phyloP scores from a whole-genome alignment of 2,329 filamentous ascomycete species.

The Aaosphaeria arxii region DNA sequence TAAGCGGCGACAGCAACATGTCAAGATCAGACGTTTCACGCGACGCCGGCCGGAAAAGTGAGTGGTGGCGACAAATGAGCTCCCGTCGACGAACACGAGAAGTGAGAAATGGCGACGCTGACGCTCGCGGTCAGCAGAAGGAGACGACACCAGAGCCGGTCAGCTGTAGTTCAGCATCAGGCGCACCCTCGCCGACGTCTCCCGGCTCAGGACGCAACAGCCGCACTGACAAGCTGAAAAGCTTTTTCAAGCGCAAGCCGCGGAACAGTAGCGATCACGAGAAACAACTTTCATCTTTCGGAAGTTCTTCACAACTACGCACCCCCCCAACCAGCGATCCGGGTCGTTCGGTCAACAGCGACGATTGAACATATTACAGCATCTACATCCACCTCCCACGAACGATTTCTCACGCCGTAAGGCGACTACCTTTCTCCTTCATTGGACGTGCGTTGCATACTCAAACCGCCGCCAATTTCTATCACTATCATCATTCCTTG shows the following conservation, averaged over 20 bases:
- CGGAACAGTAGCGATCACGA: conserved; percentile 25
- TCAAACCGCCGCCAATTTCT: not conserved
- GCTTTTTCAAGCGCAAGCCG: conserved; percentile 35
- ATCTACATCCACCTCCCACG: not conserved
- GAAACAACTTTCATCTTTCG: conserved; percentile 33
- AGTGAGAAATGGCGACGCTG: conserved; percentile 26
- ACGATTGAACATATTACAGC: conserved; percentile 23
- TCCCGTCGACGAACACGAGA: conserved; percentile 25
- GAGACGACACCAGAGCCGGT: conserved; percentile 22
- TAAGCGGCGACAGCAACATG: conserved; percentile 26
- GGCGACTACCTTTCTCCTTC: not conserved
- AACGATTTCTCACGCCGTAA: too few species aligned
- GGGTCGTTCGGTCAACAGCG: conserved; percentile 31
- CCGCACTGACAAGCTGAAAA: conserved; percentile 32
- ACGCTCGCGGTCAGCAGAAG: conserved; percentile 19
- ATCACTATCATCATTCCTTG: not conserved
- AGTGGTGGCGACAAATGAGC: conserved; percentile 36
- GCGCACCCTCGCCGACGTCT: conserved; percentile 17
- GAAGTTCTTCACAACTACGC: conserved; percentile 33
- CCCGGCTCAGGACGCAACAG: conserved; percentile 25
- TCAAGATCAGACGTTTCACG: conserved; percentile 28
- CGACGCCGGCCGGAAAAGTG: conserved; percentile 21
- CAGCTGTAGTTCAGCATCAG: conserved; percentile 18
- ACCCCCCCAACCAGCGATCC: conserved; percentile 34
- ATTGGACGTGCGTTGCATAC: not conserved